These are phyloP conservation scores for Quercus aquifolioides DNA, from an alignment of 306 rosid genomes.

Conservation along the genomic window DNA sequence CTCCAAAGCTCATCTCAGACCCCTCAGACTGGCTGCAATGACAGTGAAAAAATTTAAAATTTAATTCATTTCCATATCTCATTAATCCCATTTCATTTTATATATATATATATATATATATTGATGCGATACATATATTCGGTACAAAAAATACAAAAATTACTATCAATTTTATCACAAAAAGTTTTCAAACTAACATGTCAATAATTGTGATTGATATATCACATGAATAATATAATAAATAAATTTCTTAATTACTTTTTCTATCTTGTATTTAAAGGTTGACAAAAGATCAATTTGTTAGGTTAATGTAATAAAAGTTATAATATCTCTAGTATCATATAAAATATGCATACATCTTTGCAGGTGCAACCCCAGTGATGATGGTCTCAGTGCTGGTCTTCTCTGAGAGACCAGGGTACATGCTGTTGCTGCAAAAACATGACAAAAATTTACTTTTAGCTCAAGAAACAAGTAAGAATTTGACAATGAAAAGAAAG, in stretches of 20 bases:
- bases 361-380: conserved; percentile 31
- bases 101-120: too few relatives aligned
- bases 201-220: too few relatives aligned
- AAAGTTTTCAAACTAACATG: too few relatives aligned
- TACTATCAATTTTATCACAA: too few relatives aligned
- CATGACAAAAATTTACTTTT: not conserved
- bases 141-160: too few relatives aligned
- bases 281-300: too few relatives aligned
- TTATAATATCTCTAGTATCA: too few relatives aligned
- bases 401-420: conserved; percentile 26
- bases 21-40: not conserved
- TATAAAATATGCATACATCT: conserved; percentile 17
- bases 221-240: too few relatives aligned
- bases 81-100: not conserved
- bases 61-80: not conserved
- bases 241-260: too few relatives aligned
- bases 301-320: too few relatives aligned
- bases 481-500: not conserved
- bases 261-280: too few relatives aligned
- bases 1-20: conserved; percentile 37
- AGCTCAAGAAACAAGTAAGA: not conserved
- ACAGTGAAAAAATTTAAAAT: not conserved
- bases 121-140: too few relatives aligned
- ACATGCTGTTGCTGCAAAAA: conserved; percentile 13
- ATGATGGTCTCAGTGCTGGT: conserved; percentile 19